These are phyloP conservation scores for Cystofilobasidium capitatum DNA, from an alignment of 768 basidiomycete genomes.

Conservation along the genomic window DNA sequence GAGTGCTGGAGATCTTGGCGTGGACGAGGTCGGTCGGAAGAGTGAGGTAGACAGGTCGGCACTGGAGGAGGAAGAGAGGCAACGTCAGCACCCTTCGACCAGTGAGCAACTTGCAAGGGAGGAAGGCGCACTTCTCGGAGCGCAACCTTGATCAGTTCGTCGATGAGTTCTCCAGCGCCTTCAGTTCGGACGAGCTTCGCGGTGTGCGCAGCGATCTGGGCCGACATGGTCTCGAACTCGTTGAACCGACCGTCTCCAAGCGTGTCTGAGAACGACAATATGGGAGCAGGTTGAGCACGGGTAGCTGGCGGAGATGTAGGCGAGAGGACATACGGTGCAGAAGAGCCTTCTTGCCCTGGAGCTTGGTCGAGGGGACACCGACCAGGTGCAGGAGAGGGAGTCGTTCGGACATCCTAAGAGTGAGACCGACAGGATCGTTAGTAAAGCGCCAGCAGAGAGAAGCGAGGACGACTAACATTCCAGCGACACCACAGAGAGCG, in stretches of 20 bases:
- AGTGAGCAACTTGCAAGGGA: neutral
- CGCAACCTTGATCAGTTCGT: conserved; percentile 57
- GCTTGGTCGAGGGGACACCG: conserved; percentile 63
- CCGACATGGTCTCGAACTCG: conserved; percentile 64
- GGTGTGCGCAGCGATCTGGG: conserved; percentile 64
- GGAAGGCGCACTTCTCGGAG: conserved; percentile 30
- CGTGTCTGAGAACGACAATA: conserved; percentile 12
- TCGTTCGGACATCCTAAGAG: conserved; percentile 59
- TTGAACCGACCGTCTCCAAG: conserved; percentile 45
- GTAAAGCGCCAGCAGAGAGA: neutral
- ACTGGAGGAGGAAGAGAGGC: conserved; percentile 41
- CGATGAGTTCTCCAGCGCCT: conserved; percentile 60
- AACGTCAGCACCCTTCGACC: conserved; percentile 33
- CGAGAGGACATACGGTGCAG: conserved; percentile 49
- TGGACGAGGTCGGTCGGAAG: conserved; percentile 72
- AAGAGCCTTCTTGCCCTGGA: conserved; percentile 59
- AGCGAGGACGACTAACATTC: conserved; percentile 4
- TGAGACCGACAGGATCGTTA: neutral
- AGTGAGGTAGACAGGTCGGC: conserved; percentile 73
- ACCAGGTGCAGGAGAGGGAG: conserved; percentile 83
- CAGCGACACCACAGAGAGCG: conserved; percentile 48
- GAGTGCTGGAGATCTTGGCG: conserved; percentile 55
- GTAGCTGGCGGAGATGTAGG: neutral
- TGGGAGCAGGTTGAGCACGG: neutral
- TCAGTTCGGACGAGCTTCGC: conserved; percentile 50